Evolutionary conservation across 169 alveolate species (phyloP).

Genomic region (Besnoitia besnoiti): DNA sequence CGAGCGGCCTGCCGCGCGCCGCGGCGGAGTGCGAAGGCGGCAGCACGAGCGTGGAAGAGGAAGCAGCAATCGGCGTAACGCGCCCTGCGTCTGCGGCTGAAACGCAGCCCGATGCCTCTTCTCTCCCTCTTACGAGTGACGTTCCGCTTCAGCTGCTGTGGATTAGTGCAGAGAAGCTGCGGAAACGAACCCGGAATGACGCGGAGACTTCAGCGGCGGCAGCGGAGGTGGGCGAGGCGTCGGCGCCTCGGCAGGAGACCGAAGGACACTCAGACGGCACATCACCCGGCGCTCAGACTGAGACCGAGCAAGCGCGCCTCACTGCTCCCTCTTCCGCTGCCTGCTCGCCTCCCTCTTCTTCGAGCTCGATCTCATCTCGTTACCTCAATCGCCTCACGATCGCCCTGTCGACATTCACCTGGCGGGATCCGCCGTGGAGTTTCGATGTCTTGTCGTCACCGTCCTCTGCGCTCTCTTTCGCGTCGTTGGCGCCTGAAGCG

Average conservation of each 20-base stretch:
- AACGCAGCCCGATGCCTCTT: no score
- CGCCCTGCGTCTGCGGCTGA: no score
- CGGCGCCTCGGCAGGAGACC: neutral
- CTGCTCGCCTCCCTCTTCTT: no score
- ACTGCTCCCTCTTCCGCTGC: neutral
- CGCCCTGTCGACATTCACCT: neutral
- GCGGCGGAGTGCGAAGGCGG: neutral
- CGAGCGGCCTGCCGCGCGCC: neutral
- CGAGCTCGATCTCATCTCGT: no score
- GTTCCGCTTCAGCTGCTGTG: neutral
- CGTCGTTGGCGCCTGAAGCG: no score
- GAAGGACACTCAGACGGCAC: neutral
- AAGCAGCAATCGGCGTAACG: neutral
- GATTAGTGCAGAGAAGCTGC: neutral
- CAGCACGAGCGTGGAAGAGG: neutral
- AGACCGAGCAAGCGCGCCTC: neutral
- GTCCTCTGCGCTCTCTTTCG: neutral
- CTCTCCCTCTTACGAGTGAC: no score
- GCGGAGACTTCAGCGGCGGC: no score
- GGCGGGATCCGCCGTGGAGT: conserved; percentile 5
- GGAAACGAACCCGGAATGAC: no score
- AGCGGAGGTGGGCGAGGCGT: no score
- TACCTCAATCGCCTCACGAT: neutral
- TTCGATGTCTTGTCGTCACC: neutral
- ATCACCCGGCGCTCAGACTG: no score